Conservation (phyloP, 2,329 filamentous ascomycete species). For the Periconia macrospinosa region DNA sequence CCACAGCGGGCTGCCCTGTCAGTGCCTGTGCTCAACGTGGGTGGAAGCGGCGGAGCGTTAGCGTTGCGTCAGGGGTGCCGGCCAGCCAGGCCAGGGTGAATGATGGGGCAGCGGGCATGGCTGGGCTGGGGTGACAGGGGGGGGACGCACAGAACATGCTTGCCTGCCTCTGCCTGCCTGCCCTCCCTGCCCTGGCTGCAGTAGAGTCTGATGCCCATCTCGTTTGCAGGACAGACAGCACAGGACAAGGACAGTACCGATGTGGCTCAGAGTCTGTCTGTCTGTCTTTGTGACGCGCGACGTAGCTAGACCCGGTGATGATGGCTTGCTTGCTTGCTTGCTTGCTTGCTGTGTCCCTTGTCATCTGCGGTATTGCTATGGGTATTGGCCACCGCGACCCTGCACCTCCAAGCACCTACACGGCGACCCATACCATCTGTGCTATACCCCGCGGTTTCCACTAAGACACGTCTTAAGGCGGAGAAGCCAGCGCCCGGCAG, state of each 20-base stretch:
- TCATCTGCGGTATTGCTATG: slow-evolving; percentile 34
- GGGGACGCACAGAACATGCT: slow-evolving; percentile 24
- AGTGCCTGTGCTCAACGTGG: slow-evolving; percentile 42
- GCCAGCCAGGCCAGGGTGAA: slow-evolving; percentile 20
- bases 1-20: slow-evolving; percentile 36
- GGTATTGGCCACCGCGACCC: slow-evolving; percentile 38
- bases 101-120: too few species aligned
- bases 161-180: too few species aligned
- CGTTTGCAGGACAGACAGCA: slow-evolving; percentile 34
- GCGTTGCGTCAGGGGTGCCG: slow-evolving; percentile 25
- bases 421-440: slow-evolving; percentile 25
- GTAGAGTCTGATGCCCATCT: slow-evolving; percentile 32
- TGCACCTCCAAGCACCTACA: slow-evolving; percentile 36
- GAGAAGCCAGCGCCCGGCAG: slow-evolving; percentile 35
- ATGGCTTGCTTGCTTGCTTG: slow-evolving; percentile 17
- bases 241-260: slow-evolving; percentile 9
- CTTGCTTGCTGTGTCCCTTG: slow-evolving; percentile 23
- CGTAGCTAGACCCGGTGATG: slow-evolving; percentile 36
- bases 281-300: slow-evolving; percentile 37
- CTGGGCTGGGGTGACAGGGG: slow-evolving; percentile 27
- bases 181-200: too few species aligned
- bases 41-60: too few species aligned
- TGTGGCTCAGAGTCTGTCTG: slow-evolving; percentile 36
- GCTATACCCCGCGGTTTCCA: slow-evolving; percentile 39
- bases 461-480: slow-evolving; percentile 33